A percentile compares a stretch with the other conserved stretches of the same genome.
Conservation (phyloP, 768 basidiomycete species). For the Mycena galericulata region DNA sequence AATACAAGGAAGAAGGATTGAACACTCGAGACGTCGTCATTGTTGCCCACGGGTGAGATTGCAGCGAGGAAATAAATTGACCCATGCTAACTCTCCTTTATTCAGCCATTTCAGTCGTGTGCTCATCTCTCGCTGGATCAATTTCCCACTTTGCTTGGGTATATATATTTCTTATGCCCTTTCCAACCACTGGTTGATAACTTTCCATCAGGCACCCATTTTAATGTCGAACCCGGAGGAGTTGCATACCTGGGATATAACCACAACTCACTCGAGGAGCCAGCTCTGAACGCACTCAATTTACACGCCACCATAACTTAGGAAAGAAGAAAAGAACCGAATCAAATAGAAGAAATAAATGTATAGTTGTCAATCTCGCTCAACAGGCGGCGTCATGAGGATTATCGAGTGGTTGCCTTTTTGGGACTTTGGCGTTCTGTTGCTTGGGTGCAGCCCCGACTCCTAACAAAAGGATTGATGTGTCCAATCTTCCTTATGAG, state of each 20-base stretch:
- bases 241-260: slow-evolving; percentile 88
- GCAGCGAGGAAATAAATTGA: slow-evolving; percentile 38
- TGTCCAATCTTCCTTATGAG: too few relatives aligned
- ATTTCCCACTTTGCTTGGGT: slow-evolving; percentile 72
- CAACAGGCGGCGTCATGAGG: too few relatives aligned
- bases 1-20: slow-evolving; percentile 75
- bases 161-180: slow-evolving; percentile 35
- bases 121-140: slow-evolving; percentile 86
- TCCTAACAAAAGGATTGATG: not conserved
- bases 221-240: slow-evolving; percentile 88
- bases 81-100: slow-evolving; percentile 35
- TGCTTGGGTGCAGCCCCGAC: too few relatives aligned
- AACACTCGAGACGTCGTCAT: slow-evolving; percentile 86
- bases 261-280: slow-evolving; percentile 82
- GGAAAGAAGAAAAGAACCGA: not conserved
- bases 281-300: slow-evolving; percentile 81
- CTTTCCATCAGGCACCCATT: slow-evolving; percentile 68
- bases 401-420: too few relatives aligned
- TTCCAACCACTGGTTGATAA: not conserved
- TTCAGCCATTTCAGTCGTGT: slow-evolving; percentile 75
- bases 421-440: too few relatives aligned
- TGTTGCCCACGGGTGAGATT: slow-evolving; percentile 78
- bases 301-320: slow-evolving; percentile 62
- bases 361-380: too few relatives aligned
- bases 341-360: too few relatives aligned